Base-by-base conservation (phyloP, 768 basidiomycete genomes). In the Kondoa malvinella region DNA sequence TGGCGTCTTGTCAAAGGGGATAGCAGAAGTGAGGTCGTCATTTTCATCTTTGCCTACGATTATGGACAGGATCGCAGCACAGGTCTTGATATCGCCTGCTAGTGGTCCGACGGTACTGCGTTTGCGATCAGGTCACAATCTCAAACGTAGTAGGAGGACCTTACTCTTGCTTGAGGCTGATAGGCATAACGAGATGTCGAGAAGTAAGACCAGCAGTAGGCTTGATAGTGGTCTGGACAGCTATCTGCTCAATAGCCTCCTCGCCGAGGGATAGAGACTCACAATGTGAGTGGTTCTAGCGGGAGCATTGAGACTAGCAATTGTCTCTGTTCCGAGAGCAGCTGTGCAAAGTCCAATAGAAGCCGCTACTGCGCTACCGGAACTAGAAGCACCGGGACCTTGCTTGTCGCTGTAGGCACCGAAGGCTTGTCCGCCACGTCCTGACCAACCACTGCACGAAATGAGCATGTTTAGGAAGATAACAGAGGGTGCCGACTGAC, bases 201-300 rank as follows among this genome's bases (percentile, higher is more conserved):
- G 61, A 64, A 16, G 62, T 59, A 3, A 68, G 67, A 56, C 67
- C 67, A 56, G 63, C 65, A 25, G 69, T 70, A 3, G 69, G 66
- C 61, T 64, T 67, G 30, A 70, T n/a, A 27, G 57, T 66, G 31
- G 59, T 56, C 40, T 25, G 56, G 31, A 30, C 59, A 34, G 64
- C 65, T 56, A 40, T 17, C 4, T 31, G 25, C 25, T 31, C 63
- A 56, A 64, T 62, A 2, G 64, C 56, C 63, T n/a, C n/a, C n/a
- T n/a, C n/a, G n/a, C n/a, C n/a, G n/a, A n/a, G n/a, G n/a, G n/a
- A n/a, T n/a, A n/a, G n/a, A n/a, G 8, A 21, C 40, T 50, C 12
- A 50, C 40, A 50, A 50, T 50, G 21, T 50, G 40, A 50, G 8
- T 50, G 40, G 40, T 8, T 8, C 12, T 21, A 50, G 40, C 40